Base-by-base conservation (phyloP, 345 rosid species). In the Lepidium didymum region DNA sequence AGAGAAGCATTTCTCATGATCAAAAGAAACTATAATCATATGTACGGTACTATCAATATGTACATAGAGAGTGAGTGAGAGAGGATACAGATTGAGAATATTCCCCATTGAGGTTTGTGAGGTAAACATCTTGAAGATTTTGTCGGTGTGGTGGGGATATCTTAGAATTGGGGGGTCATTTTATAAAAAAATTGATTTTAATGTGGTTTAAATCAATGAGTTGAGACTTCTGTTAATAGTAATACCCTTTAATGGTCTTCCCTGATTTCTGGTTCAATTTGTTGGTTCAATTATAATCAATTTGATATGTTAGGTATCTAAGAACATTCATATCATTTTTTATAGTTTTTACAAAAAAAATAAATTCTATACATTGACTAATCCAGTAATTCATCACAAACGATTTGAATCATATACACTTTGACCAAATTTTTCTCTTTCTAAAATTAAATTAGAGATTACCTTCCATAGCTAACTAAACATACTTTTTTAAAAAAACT, bases 21-120 rank as follows among this genome's bases (percentile, higher is more conserved):
- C 33, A 56, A 7, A 36, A 18, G 45, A 37, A 37, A 36, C 29
- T 56, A 72, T 64, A 56, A 14, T 29, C 29, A 38, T 56, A 36
- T 65, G 62, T 47, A 36, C 58, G 55, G 9, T 73, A 19, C 61
- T 34, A 40, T 65, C 54, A 57, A 47, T 73, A 50, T 66, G 67
- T 73, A 65, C 52, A 72, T 47, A 55, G 38, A 38, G 8, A 23
- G 64, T 23, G 49, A 21, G 38, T 5, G 43, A 50, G 29, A 38
- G 37, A 55, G 29, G 15, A 6, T 56, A 44, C 7, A 46, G 45
- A 55, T 18, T 34, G 56, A 41, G 62, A 15, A 35, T 10, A 50
- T 46, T 9, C 43, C 62, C 42, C 13, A 25, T 12, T 46, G 29
- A 47, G 37, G 11, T 35, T 44, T 63, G 51, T 72, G 57, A 43